Conservation (phyloP, 2,329 filamentous ascomycete genomes). For the Aspergillus phoenicis region DNA sequence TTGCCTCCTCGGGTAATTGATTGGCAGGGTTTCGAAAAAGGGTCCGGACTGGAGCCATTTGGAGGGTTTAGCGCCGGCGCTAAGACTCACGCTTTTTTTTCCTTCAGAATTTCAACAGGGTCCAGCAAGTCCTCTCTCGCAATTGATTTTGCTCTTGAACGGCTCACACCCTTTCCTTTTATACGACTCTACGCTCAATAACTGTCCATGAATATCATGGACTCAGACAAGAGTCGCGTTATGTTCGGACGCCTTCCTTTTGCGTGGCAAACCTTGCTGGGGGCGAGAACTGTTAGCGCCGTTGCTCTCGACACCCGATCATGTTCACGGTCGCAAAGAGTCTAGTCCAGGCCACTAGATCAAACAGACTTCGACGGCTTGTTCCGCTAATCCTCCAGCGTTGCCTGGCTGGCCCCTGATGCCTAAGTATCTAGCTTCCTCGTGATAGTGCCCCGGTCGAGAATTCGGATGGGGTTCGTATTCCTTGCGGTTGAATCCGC, state of each 20-base stretch:
- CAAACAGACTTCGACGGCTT: constrained; percentile 2
- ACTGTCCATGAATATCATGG: too few species aligned
- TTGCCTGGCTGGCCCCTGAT: background rate
- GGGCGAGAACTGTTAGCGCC: constrained; percentile 1
- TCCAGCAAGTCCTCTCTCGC: too few species aligned
- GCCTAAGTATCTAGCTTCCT: background rate
- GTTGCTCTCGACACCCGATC: background rate
- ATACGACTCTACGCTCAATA: background rate
- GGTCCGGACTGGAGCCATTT: background rate
- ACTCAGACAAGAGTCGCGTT: background rate
- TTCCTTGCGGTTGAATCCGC: background rate
- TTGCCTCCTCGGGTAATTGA: background rate
- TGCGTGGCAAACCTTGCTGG: background rate
- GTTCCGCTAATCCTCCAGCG: background rate
- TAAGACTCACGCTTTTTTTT: background rate
- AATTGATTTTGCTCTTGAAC: background rate
- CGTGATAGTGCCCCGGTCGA: background rate
- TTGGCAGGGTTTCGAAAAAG: background rate
- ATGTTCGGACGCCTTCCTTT: background rate
- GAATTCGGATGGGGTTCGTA: too few species aligned
- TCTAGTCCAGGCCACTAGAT: background rate
- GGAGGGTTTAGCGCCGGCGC: background rate
- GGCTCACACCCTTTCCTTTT: too few species aligned
- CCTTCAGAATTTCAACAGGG: background rate
- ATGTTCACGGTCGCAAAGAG: background rate